phyloP scores from a whole-genome alignment of 106 monocot genomes.

The Xerophyta viscosa region DNA sequence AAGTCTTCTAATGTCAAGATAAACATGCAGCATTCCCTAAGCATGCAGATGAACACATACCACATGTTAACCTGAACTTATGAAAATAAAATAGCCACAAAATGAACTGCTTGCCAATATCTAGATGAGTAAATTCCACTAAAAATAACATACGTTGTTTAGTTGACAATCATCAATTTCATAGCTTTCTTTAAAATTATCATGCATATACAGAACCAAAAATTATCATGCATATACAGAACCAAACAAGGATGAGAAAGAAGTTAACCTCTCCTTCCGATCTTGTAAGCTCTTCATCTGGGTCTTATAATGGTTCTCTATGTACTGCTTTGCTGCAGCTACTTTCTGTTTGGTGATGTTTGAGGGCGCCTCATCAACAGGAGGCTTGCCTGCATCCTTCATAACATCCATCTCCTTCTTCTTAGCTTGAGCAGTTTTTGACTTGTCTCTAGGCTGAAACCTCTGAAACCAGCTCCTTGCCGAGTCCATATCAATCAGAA shows the following conservation, averaged over 20 bases:
- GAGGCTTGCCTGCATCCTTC: constrained; percentile 3
- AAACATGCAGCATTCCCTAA: too few species aligned
- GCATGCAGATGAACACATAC: too few species aligned
- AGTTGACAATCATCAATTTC: too few species aligned
- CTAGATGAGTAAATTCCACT: too few species aligned
- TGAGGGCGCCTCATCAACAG: constrained; percentile 28
- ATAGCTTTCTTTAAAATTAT: too few species aligned
- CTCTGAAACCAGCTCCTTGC: constrained; percentile 7
- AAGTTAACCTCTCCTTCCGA: constrained; percentile 32
- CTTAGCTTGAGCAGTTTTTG: constrained; percentile 8
- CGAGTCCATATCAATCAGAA: constrained; percentile 1
- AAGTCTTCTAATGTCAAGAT: too few species aligned
- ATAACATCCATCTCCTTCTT: not conserved
- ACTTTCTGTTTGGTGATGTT: constrained; percentile 34
- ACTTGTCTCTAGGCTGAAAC: constrained; percentile 5
- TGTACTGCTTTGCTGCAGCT: constrained; percentile 52
- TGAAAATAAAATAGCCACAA: too few species aligned
- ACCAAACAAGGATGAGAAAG: not conserved
- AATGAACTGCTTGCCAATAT: too few species aligned
- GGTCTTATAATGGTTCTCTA: constrained; percentile 45
- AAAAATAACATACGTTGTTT: too few species aligned
- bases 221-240: too few species aligned
- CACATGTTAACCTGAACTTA: too few species aligned
- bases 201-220: too few species aligned
- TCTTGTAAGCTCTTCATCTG: constrained; percentile 39